phyloP scores from a whole-genome alignment of 108 stramenopile species.

The Schizochytrium sp. region DNA sequence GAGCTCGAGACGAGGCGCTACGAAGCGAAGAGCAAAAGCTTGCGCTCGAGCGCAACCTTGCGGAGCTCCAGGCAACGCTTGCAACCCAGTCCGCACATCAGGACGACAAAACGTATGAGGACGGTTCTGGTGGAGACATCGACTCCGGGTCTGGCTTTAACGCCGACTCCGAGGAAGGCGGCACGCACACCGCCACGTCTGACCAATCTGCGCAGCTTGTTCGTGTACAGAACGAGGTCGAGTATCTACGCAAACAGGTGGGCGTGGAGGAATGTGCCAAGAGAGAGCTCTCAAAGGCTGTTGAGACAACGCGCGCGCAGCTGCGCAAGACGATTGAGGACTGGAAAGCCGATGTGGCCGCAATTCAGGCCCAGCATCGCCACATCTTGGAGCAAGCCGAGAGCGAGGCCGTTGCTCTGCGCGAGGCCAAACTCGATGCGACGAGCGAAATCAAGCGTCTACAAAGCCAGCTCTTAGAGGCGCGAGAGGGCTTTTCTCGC shows the following conservation, averaged over 20 bases:
- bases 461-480: background rate
- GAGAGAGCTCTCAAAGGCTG: background rate
- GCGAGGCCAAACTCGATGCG: background rate
- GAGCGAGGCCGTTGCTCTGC: background rate
- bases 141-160: background rate
- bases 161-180: background rate
- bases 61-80: background rate
- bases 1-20: background rate
- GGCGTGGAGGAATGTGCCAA: background rate
- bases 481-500: background rate
- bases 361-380: background rate
- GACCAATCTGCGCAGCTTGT: background rate
- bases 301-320: background rate
- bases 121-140: background rate
- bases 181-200: background rate
- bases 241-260: background rate
- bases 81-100: background rate
- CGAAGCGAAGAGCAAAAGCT: background rate
- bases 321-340: background rate
- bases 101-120: background rate
- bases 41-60: background rate
- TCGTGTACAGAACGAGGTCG: background rate
- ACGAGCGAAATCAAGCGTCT: background rate
- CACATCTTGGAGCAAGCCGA: background rate
- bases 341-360: background rate